Evolutionary conservation across 768 basidiomycete genomes (phyloP).

Genomic region (Exidia glandulosa): DNA sequence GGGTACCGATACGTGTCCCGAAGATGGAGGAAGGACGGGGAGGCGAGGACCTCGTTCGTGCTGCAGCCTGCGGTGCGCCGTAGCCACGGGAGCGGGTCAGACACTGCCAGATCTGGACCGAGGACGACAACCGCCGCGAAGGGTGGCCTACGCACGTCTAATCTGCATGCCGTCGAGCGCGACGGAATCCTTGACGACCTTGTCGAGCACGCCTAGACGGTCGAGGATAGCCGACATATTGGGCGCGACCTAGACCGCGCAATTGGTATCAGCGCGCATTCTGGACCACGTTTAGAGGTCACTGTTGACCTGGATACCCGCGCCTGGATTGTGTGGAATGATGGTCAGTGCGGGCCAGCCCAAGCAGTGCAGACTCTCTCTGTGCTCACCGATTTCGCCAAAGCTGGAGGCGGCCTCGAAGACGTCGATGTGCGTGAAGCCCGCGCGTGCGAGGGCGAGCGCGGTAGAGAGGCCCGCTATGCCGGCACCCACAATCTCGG

Average conservation of each 20-base stretch:
- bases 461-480: constrained; percentile 21
- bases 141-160: background rate
- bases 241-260: background rate
- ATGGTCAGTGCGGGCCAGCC: constrained; percentile 16
- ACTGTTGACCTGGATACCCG: constrained; percentile 15
- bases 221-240: background rate
- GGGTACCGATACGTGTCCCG: background rate
- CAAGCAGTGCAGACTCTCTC: constrained; percentile 20
- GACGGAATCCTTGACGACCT: background rate
- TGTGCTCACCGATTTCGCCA: constrained; percentile 26
- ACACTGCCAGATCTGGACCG: no score
- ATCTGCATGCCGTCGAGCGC: background rate
- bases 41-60: background rate
- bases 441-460: constrained; percentile 18
- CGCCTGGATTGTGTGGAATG: constrained; percentile 17
- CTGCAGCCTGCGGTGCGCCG: background rate
- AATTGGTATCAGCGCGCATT: no score
- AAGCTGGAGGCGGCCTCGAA: constrained; percentile 20
- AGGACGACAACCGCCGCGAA: no score
- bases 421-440: constrained; percentile 21
- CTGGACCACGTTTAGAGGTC: constrained; percentile 17
- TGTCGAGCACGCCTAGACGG: background rate
- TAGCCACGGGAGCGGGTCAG: no score
- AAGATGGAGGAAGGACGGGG: background rate
- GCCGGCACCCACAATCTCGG: background rate